Percentiles rank a stretch among this genome's conserved stretches.
Evolutionary conservation across 192 early-diverging fungal genomes (phyloP).

Genomic region (Obelidium mucronatum): DNA sequence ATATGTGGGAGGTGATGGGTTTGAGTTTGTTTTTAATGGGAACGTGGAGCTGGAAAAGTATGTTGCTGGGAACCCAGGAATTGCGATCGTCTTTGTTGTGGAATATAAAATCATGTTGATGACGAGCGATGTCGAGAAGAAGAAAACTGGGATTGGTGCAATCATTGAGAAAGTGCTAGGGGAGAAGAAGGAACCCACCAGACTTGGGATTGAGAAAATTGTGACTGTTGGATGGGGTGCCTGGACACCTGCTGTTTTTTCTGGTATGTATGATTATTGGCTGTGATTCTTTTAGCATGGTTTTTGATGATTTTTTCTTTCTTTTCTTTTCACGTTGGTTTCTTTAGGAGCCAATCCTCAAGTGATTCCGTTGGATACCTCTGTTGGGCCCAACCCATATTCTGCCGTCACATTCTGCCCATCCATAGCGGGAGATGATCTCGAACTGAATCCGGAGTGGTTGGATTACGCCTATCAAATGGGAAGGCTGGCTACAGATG

Average conservation of each 20-base stretch:
- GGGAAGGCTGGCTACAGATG: conserved; percentile 25
- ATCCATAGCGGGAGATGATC: background rate
- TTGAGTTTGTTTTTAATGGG: conserved; percentile 47
- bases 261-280: too few species aligned
- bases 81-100: conserved; percentile 54
- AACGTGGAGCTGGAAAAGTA: conserved; percentile 44
- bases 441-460: conserved; percentile 16
- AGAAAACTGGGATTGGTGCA: conserved; percentile 38
- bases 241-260: conserved; percentile 39
- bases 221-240: conserved; percentile 48
- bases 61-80: conserved; percentile 28
- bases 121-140: conserved; percentile 28
- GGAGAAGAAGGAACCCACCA: conserved; percentile 2
- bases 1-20: conserved; percentile 33
- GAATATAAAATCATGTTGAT: conserved; percentile 53
- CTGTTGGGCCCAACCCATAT: conserved; percentile 34
- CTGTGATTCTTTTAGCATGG: too few species aligned
- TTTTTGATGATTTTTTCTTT: background rate
- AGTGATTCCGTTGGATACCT: conserved; percentile 21
- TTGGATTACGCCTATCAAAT: conserved; percentile 23
- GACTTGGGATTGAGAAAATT: conserved; percentile 41
- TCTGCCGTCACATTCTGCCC: conserved; percentile 2
- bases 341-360: conserved; percentile 11
- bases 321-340: too few species aligned
- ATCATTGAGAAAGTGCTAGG: conserved; percentile 34